Base-by-base conservation (phyloP, 371 early-diverging fungal species). In the Mucor indicus region DNA sequence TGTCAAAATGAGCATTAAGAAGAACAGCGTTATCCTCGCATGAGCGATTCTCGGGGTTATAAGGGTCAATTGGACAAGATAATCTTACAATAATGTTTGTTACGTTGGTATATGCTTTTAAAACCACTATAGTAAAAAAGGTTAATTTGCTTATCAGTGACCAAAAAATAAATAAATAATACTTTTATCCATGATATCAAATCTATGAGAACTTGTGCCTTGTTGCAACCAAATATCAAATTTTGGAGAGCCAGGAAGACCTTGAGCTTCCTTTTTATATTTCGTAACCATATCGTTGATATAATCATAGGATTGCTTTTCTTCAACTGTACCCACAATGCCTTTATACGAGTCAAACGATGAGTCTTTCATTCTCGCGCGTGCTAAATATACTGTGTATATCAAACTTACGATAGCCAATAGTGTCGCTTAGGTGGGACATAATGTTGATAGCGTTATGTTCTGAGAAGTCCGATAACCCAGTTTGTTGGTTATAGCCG, bases 71-170 rank as follows among this genome's bases (percentile, higher is more conserved):
- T 5, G 84, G 84, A 49, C 87, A 87, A 12, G 86, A 81, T 13
- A 90, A 61, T 4, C 83, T 79, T 16, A 84, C 90, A 53, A 86
- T 72, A 39, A 90, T 79, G 52, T 87, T 87, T 38, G 88, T 84
- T 44, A 87, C 72, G 53, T 87, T 85, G 19, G 75, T 73, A 52
- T 86, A 89, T 48, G 74, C 77, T 57, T 81, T 80, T 47, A 81
- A 64, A 7, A 83, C 80, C 70, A 82, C 83, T 82, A 46, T 19
- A 20, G 33, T 3, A 23, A 35, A 50, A 6, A 16, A 25, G 36
- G 15, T 21, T 21, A 25, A 5, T 4, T 17, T 24, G 40, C 12
- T 10, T n/a, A 29, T 11, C 27, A 15, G 27, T 21, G 5, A 42
- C 11, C 11, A 27, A 7, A 27, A 7, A 27, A 7, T 7, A 27